Conservation (phyloP, 75 land plant genomes). For the Cupressus sempervirens region DNA sequence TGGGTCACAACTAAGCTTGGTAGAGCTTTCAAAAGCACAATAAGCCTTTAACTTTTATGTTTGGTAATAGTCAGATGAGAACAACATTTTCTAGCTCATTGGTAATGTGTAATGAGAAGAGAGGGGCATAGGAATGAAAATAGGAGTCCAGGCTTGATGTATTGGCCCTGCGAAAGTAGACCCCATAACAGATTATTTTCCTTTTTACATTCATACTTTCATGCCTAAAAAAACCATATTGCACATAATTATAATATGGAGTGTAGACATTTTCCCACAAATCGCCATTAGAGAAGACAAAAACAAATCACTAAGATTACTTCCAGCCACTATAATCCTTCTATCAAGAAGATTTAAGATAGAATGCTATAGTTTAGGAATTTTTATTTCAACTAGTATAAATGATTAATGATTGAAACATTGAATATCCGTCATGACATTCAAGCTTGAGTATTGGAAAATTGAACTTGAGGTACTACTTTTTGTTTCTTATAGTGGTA, state of each 20-base stretch:
- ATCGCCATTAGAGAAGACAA: constrained; percentile 47
- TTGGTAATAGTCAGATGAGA: constrained; percentile 12
- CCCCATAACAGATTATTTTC: constrained; percentile 26
- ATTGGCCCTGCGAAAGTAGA: constrained; percentile 25
- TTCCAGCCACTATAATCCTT: constrained; percentile 46
- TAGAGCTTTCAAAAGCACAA: constrained; percentile 28
- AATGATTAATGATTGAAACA: too few relatives aligned
- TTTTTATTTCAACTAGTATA: constrained; percentile 16
- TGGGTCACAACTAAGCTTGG: constrained; percentile 43
- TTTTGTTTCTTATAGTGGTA: too few relatives aligned
- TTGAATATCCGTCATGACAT: too few relatives aligned
- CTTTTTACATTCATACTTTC: neutral
- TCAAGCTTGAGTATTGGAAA: too few relatives aligned
- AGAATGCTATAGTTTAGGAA: constrained; percentile 65
- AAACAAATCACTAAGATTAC: constrained; percentile 39
- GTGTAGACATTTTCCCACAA: constrained; percentile 36
- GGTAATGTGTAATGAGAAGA: constrained; percentile 50
- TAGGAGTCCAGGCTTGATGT: constrained; percentile 5
- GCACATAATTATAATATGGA: constrained; percentile 26
- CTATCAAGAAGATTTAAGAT: constrained; percentile 44
- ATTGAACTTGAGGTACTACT: too few relatives aligned
- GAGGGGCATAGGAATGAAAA: constrained; percentile 34
- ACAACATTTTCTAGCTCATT: constrained; percentile 58
- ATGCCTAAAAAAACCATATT: neutral
- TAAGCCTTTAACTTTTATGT: constrained; percentile 3